Percentiles rank a stretch among this genome's conserved stretches.
Conservation (phyloP, 306 rosid genomes). For the Castanea mollissima region DNA sequence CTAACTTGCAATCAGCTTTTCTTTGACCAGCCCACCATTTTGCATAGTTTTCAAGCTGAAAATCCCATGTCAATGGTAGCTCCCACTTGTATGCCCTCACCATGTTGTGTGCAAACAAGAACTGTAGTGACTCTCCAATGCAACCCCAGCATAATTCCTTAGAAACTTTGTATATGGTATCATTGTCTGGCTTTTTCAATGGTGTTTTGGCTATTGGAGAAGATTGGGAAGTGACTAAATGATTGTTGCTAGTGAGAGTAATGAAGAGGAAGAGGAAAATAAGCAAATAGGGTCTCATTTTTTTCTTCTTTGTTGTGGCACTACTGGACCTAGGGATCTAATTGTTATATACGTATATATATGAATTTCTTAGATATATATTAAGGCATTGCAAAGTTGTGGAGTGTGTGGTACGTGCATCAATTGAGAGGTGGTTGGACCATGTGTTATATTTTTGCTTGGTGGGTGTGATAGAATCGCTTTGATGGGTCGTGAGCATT, state of each 20-base stretch:
- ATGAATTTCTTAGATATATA: background rate
- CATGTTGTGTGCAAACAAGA: slow-evolving; percentile 64
- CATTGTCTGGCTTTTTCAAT: slow-evolving; percentile 40
- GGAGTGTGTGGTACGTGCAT: background rate
- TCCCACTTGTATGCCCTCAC: slow-evolving; percentile 72
- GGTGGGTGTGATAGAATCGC: background rate
- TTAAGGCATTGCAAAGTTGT: background rate
- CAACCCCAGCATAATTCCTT: slow-evolving; percentile 86
- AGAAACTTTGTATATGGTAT: slow-evolving; percentile 58
- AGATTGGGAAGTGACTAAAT: slow-evolving; percentile 11
- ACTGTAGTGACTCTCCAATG: slow-evolving; percentile 65
- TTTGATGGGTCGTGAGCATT: background rate
- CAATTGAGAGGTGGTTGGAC: background rate
- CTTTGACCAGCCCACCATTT: slow-evolving; percentile 79
- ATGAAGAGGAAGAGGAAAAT: slow-evolving; percentile 22
- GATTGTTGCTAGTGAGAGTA: slow-evolving; percentile 5
- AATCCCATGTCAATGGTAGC: slow-evolving; percentile 62
- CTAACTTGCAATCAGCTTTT: slow-evolving; percentile 56
- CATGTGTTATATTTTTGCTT: background rate
- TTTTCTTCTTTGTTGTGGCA: slow-evolving; percentile 4
- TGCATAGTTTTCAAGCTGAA: slow-evolving; percentile 66
- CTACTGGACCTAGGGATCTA: background rate
- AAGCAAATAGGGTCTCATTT: slow-evolving; percentile 41
- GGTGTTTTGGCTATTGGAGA: slow-evolving; percentile 8
- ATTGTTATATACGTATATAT: slow-evolving; percentile 14